A percentile compares a stretch with the other conserved stretches of the same genome.
Evolutionary conservation across 1,139 yeast genomes (phyloP).

Genomic region (Pichia sp.): DNA sequence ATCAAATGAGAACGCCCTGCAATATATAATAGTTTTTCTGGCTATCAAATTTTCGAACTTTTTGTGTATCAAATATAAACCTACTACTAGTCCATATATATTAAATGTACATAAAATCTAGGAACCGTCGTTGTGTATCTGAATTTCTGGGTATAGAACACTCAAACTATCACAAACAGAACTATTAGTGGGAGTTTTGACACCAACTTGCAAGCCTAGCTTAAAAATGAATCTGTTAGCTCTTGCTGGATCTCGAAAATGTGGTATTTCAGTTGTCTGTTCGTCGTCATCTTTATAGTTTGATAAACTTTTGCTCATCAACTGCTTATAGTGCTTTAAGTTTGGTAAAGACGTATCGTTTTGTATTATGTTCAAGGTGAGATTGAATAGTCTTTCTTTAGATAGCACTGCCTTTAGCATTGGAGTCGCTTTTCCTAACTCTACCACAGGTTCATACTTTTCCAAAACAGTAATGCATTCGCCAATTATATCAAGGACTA

Average conservation of each 20-base stretch:
- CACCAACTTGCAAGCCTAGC: constrained; percentile 43
- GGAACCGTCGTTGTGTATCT: too few species aligned
- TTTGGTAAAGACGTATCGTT: neutral
- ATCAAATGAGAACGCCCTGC: too few species aligned
- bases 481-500: constrained; percentile 37
- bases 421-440: constrained; percentile 28
- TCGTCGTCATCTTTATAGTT: neutral
- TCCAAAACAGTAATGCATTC: constrained; percentile 39
- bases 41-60: neutral
- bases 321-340: neutral
- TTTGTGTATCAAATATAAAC: neutral
- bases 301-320: neutral
- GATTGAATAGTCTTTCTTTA: constrained; percentile 20
- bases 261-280: neutral
- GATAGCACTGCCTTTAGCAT: constrained; percentile 36
- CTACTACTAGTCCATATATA: neutral
- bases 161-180: constrained; percentile 38
- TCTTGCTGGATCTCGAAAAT: constrained; percentile 35
- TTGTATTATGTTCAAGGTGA: constrained; percentile 12
- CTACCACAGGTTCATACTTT: constrained; percentile 11
- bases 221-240: constrained; percentile 61
- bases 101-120: neutral
- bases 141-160: neutral
- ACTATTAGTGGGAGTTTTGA: constrained; percentile 45
- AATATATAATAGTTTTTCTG: neutral